Percentiles rank a stretch among this genome's conserved stretches.
Conservation (phyloP, 148 eudicot species). For the Vaccinium corymbosum region DNA sequence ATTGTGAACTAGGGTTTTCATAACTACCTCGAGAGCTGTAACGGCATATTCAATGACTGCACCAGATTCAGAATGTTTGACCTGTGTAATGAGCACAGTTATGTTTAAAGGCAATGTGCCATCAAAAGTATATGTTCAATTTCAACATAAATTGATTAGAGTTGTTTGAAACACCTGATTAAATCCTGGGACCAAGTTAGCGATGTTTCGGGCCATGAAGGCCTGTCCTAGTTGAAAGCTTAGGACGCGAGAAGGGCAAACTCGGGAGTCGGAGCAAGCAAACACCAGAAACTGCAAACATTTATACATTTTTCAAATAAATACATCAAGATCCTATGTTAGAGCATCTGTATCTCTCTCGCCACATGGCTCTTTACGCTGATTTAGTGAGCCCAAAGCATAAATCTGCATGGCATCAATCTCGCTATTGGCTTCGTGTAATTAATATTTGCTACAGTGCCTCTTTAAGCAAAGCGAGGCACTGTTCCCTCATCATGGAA, state of each 20-base stretch:
- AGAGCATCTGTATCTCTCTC: too few species aligned
- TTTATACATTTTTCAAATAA: not conserved
- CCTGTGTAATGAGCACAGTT: not conserved
- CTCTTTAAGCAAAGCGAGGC: too few species aligned
- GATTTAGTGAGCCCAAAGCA: too few species aligned
- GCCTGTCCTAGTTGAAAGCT: constrained; percentile 35
- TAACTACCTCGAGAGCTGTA: constrained; percentile 16
- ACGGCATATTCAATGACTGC: constrained; percentile 36
- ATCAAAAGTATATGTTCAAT: not conserved
- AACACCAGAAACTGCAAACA: constrained; percentile 38
- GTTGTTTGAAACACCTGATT: constrained; percentile 1
- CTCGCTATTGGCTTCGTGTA: too few species aligned
- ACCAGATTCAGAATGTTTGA: constrained; percentile 18
- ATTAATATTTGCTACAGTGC: too few species aligned
- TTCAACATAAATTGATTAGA: not conserved
- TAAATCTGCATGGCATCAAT: too few species aligned
- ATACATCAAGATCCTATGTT: too few species aligned
- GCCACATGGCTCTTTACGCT: too few species aligned
- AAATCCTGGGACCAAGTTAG: constrained; percentile 37
- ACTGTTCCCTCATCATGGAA: too few species aligned
- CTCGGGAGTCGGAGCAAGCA: constrained; percentile 46
- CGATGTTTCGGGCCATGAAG: constrained; percentile 35
- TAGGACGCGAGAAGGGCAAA: constrained; percentile 32
- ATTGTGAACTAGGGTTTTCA: not conserved
- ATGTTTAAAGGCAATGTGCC: not conserved